phyloP scores from a whole-genome alignment of 192 early-diverging fungal genomes.

The Dissophora ornata region DNA sequence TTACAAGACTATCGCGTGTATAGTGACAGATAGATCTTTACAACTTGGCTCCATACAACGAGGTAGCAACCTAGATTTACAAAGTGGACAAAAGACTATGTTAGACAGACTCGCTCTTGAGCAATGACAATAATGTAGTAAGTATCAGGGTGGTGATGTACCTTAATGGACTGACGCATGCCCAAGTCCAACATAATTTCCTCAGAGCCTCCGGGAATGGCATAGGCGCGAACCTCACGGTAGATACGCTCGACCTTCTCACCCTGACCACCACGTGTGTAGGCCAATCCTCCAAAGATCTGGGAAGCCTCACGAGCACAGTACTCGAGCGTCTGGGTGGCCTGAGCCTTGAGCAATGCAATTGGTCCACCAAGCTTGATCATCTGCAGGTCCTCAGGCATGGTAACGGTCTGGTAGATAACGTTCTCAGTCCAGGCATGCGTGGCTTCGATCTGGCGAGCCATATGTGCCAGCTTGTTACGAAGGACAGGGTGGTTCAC shows the following conservation, averaged over 20 bases:
- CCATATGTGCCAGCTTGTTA: slow-evolving; percentile 86
- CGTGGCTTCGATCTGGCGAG: slow-evolving; percentile 85
- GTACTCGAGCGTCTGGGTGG: slow-evolving; percentile 88
- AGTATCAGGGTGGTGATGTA: slow-evolving; percentile 17
- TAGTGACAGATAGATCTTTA: too few relatives aligned
- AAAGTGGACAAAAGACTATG: background rate
- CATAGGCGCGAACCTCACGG: slow-evolving; percentile 86
- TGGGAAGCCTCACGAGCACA: slow-evolving; percentile 92
- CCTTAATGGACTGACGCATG: slow-evolving; percentile 82
- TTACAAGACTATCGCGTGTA: too few relatives aligned
- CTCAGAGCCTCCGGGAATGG: slow-evolving; percentile 89
- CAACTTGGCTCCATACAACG: slow-evolving; percentile 52
- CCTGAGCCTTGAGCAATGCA: slow-evolving; percentile 86
- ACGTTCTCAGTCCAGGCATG: slow-evolving; percentile 86
- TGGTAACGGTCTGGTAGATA: slow-evolving; percentile 73
- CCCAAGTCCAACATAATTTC: slow-evolving; percentile 93
- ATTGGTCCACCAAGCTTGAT: slow-evolving; percentile 87
- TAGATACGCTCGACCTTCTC: slow-evolving; percentile 86
- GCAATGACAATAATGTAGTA: background rate
- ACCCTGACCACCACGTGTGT: slow-evolving; percentile 81
- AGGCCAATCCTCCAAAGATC: slow-evolving; percentile 89
- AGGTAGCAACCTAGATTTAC: slow-evolving; percentile 12
- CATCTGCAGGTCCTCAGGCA: slow-evolving; percentile 76
- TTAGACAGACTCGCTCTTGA: background rate
- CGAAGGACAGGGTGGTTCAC: slow-evolving; percentile 88